Base-by-base conservation (phyloP, 202 grass and related monocot species). In the Miscanthus sacchariflorus region DNA sequence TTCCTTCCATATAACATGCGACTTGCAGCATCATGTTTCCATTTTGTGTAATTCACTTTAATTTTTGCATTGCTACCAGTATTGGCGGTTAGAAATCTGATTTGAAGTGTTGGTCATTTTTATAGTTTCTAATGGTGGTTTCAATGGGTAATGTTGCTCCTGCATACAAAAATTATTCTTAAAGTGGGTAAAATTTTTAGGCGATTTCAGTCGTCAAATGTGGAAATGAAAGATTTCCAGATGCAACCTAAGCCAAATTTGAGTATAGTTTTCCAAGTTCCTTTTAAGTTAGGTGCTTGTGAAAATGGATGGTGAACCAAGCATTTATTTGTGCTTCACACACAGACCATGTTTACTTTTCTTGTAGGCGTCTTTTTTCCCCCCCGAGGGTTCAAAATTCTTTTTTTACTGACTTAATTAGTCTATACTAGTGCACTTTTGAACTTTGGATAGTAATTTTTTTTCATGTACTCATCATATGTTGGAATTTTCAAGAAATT, bases 61-160 rank as follows among this genome's bases (percentile, higher is more conserved):
- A 3, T 12, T 67, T 66, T 67, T 67, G 25, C 17, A 14, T 52
- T 68, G 17, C 11, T 67, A 15, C 4, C 74, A 54, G 10, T 42
- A 76, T n/a, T 56, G 11, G 46, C 75, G 25, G 70, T 56, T n/a
- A 24, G 43, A 77, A 36, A 19, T 77, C 9, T 77, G 49, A 77
- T 68, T 48, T 18, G 46, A 56, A 85, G 49, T 76, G 19, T 75
- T 76, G 70, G 33, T 74, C 6, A 27, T 21, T 83, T 52, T 66
- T 38, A 61, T 81, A 45, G 15, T 49, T 81, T 39, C 21, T 52
- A 24, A 71, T 24, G 64, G 42, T 67, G 45, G 50, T 78, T 78
- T 72, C 43, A 90, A 67, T 56, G 21, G 28, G 23, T 35, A 50
- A 21, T 77, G 72, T 82, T 72, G 65, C 54, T 84, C 76, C 64